Evolutionary conservation across 257 asterid species (phyloP).

Genomic region (Salvia hispanica): DNA sequence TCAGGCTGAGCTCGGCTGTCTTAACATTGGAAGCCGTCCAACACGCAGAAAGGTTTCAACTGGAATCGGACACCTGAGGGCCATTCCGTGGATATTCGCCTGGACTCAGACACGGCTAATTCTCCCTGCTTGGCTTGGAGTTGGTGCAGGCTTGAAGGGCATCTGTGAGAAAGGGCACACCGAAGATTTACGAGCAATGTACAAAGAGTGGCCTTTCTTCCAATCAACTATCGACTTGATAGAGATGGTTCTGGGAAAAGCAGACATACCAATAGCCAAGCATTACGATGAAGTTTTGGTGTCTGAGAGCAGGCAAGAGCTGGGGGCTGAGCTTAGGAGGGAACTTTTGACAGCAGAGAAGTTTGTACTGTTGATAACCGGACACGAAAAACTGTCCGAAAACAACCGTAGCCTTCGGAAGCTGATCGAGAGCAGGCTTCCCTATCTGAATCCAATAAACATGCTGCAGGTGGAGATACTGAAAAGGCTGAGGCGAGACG

Average conservation of each 20-base stretch:
- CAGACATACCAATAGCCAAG: constrained; percentile 79
- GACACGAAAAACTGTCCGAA: constrained; percentile 75
- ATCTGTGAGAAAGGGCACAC: constrained; percentile 74
- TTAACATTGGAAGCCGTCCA: constrained; percentile 98
- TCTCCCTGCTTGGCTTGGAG: constrained; percentile 98
- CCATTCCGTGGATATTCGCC: constrained; percentile 95
- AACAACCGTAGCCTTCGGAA: constrained; percentile 69
- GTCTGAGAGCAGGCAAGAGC: constrained; percentile 60
- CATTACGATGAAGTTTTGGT: constrained; percentile 87
- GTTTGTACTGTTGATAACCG: constrained; percentile 68
- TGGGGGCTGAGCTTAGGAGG: constrained; percentile 74
- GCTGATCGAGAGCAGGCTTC: constrained; percentile 93
- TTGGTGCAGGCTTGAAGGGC: constrained; percentile 83
- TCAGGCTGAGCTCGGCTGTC: constrained; percentile 88
- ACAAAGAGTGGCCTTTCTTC: constrained; percentile 93
- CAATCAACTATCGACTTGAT: constrained; percentile 87
- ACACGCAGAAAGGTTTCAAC: constrained; percentile 67
- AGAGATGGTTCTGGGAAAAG: constrained; percentile 93
- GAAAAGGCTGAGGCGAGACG: constrained; percentile 75
- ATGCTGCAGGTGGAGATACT: constrained; percentile 94
- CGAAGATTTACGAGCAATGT: constrained; percentile 84
- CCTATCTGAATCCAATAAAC: constrained; percentile 86
- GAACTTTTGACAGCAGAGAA: constrained; percentile 76
- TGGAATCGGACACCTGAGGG: constrained; percentile 82
- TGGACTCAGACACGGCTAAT: constrained; percentile 97